Evolutionary conservation across 108 stramenopile genomes (phyloP).

Genomic region (Conticribra guillardii): DNA sequence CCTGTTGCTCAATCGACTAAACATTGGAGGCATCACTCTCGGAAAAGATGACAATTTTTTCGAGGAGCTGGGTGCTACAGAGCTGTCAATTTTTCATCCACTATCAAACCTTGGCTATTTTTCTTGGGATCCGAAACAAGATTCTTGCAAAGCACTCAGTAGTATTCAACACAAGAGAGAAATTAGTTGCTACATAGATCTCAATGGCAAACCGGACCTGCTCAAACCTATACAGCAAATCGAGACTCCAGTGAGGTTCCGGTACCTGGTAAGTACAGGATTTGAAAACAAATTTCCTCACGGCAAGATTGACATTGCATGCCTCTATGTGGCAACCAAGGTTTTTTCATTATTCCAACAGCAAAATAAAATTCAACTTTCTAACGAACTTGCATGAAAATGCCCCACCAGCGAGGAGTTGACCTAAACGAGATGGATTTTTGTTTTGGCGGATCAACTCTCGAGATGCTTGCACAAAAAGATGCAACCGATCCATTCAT

Average conservation of each 20-base stretch:
- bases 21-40: no score
- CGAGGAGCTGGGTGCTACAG: background rate
- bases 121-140: conserved; percentile 22
- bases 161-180: conserved; percentile 28
- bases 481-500: conserved; percentile 11
- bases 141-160: conserved; percentile 17
- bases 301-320: conserved; percentile 8
- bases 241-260: background rate
- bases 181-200: conserved; percentile 15
- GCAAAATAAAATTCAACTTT: no score
- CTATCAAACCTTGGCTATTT: conserved; percentile 37
- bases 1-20: no score
- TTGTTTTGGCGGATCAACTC: conserved; percentile 24
- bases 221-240: conserved; percentile 10
- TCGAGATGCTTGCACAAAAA: conserved; percentile 15
- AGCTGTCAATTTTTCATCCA: conserved; percentile 25
- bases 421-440: conserved; percentile 18
- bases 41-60: no score
- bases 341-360: no score
- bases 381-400: background rate
- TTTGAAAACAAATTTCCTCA: conserved; percentile 14
- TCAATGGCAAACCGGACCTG: conserved; percentile 26
- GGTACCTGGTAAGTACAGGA: background rate
- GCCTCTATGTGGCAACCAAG: conserved; percentile 9
- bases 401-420: conserved; percentile 6